phyloP scores from a whole-genome alignment of 2,329 filamentous ascomycete species.

The Elsinoe arachidis region DNA sequence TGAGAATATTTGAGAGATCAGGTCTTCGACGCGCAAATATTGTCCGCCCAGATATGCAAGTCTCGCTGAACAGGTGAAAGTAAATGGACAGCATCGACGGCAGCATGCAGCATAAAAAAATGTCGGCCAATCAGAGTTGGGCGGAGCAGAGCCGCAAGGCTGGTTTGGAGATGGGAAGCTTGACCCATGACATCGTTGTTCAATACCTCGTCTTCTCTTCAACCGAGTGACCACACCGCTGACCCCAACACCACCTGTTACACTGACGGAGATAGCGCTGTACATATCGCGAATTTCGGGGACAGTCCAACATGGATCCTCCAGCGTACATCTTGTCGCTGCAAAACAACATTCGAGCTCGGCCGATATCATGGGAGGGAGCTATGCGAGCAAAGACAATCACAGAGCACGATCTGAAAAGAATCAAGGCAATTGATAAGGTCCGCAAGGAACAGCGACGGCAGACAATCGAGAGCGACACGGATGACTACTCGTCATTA shows the following conservation, averaged over 20 bases:
- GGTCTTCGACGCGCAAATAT: no score
- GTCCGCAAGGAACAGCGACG: conserved; percentile 81
- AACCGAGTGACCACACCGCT: not conserved
- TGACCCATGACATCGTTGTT: conserved; percentile 7
- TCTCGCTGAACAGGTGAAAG: no score
- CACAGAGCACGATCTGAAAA: conserved; percentile 85
- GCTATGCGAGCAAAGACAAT: conserved; percentile 88
- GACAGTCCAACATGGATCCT: conserved; percentile 60
- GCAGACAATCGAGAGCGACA: conserved; percentile 69
- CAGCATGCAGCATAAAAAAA: conserved; percentile 9
- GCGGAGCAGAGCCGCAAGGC: conserved; percentile 7
- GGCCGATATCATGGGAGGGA: conserved; percentile 96
- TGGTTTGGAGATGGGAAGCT: conserved; percentile 10
- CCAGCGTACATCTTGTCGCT: conserved; percentile 80
- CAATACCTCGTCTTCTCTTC: not conserved
- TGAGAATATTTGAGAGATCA: no score
- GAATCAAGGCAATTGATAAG: conserved; percentile 95
- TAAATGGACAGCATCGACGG: no score
- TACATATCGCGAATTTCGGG: no score
- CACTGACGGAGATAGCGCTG: no score
- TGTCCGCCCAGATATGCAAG: no score
- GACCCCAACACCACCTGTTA: not conserved
- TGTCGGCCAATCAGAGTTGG: not conserved
- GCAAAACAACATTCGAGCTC: conserved; percentile 92
- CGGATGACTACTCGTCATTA: conserved; percentile 69